Conservation (phyloP, 192 early-diverging fungal species). For the Mortierella claussenii region DNA sequence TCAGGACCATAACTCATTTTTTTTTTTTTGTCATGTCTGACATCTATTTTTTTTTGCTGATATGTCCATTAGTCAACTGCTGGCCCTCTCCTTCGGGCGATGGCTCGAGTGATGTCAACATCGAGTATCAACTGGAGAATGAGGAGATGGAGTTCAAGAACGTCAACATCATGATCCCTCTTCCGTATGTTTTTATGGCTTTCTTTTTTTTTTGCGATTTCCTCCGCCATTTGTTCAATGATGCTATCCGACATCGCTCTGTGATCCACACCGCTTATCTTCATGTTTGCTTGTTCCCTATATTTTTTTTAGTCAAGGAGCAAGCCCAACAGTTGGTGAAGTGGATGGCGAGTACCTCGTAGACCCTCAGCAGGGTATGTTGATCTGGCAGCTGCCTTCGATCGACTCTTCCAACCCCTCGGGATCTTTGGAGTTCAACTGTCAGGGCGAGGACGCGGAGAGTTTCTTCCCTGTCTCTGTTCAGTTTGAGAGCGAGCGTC, state of each 20-base stretch:
- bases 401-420: constrained; percentile 81
- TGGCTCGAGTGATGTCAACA: constrained; percentile 93
- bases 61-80: constrained; percentile 81
- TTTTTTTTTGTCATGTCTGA: background rate
- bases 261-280: too few species aligned
- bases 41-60: background rate
- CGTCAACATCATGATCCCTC: constrained; percentile 90
- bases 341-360: constrained; percentile 86
- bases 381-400: constrained; percentile 89
- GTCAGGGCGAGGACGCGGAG: constrained; percentile 78
- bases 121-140: constrained; percentile 93
- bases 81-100: constrained; percentile 94
- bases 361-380: constrained; percentile 71
- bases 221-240: background rate
- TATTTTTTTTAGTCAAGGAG: constrained; percentile 64
- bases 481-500: constrained; percentile 74
- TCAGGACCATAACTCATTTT: too few species aligned
- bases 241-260: background rate
- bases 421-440: constrained; percentile 89
- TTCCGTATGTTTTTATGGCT: constrained; percentile 68
- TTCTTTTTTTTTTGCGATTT: background rate
- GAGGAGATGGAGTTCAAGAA: constrained; percentile 83
- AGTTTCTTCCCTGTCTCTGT: constrained; percentile 90
- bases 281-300: too few species aligned
- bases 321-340: constrained; percentile 79